Percentiles rank a stretch among this genome's conserved stretches.
Evolutionary conservation across 768 basidiomycete species (phyloP).

Genomic region (Tephrocybe sp.): DNA sequence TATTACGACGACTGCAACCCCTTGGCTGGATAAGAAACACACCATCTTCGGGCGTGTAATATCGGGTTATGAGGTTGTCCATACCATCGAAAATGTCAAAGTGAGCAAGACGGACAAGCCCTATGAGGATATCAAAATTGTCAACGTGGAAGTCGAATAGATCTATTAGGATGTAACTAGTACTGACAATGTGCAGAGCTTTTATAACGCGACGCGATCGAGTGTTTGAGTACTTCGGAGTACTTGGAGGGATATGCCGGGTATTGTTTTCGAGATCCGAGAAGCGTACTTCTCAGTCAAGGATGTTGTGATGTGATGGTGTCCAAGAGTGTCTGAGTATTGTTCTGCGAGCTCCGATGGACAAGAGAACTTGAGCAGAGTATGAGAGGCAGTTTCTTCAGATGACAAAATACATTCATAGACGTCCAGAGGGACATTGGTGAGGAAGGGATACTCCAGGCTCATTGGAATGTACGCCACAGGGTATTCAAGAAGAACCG

Average conservation of each 20-base stretch:
- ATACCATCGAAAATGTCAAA: conserved; percentile 90
- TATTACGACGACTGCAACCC: conserved; percentile 92
- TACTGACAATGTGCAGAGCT: neutral
- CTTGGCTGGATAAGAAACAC: conserved; percentile 91
- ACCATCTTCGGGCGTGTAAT: conserved; percentile 92
- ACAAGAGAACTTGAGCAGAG: conserved; percentile 59
- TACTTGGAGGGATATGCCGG: conserved; percentile 24
- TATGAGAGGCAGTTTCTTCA: conserved; percentile 24
- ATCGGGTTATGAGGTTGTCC: conserved; percentile 86
- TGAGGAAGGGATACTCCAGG: conserved; percentile 38
- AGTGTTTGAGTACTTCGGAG: conserved; percentile 34
- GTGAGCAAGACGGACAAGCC: conserved; percentile 85
- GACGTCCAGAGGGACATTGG: conserved; percentile 46
- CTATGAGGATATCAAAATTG: conserved; percentile 91
- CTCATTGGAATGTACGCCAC: conserved; percentile 46
- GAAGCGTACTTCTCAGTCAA: conserved; percentile 34
- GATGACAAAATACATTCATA: conserved; percentile 41
- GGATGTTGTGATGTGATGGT: conserved; percentile 24
- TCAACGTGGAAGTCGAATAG: conserved; percentile 75
- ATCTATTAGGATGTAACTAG: conserved; percentile 8
- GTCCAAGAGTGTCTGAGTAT: conserved; percentile 19
- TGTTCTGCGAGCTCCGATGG: conserved; percentile 32
- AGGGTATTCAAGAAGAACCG: conserved; percentile 60
- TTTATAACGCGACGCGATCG: conserved; percentile 50
- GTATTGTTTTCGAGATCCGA: conserved; percentile 26